Base-by-base conservation (phyloP, 768 basidiomycete species). In the Leucosporidium creatinivorum region DNA sequence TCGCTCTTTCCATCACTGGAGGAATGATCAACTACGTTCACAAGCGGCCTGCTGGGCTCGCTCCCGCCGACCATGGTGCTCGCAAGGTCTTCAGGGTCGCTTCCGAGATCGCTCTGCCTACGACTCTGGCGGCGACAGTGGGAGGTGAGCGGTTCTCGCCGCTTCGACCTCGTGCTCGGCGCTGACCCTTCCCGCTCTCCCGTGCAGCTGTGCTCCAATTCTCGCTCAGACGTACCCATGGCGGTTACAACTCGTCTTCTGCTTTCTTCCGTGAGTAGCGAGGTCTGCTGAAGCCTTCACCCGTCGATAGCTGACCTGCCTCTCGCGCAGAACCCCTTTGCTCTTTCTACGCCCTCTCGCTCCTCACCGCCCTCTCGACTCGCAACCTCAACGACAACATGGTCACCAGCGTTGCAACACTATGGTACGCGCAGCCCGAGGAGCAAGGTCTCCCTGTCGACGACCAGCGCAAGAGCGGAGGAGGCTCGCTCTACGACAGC, bases 321-420 rank as follows among this genome's bases (percentile, higher is more conserved):
- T 44, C 13, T 44, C 39, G 39, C 39, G 39, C 39, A 44, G 39
- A 52, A 52, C 51, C 51, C n/a, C 51, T 52, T 23, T 52, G 51
- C 51, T 52, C 51, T 9, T 52, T 52, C 51, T 52, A n/a, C 26
- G 51, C 51, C n/a, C 51, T 52, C 51, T 52, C 51, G 51, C 51
- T 52, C 21, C 51, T 52, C n/a, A n/a, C 51, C 51, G 4, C 23
- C 51, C 51, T 52, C 51, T 23, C 51, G 13, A 23, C 23, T 17
- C 51, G 51, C 51, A 26, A 52, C 51, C 26, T n/a, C 51, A 9
- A 4, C 51, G 51, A 52, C 9, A 23, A 23, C 51, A 26, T 52
- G 8, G 26, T 52, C n/a, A 26, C 26, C 51, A 52, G 51, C 51
- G 51, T 52, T 21, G 51, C 51, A 26, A 26, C 51, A 26, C 51